Percentiles rank a stretch among this genome's conserved stretches.
These are phyloP conservation scores for Batrachochytrium dendrobatidis DNA, from an alignment of 371 early-diverging fungal species.

Conservation along the genomic window DNA sequence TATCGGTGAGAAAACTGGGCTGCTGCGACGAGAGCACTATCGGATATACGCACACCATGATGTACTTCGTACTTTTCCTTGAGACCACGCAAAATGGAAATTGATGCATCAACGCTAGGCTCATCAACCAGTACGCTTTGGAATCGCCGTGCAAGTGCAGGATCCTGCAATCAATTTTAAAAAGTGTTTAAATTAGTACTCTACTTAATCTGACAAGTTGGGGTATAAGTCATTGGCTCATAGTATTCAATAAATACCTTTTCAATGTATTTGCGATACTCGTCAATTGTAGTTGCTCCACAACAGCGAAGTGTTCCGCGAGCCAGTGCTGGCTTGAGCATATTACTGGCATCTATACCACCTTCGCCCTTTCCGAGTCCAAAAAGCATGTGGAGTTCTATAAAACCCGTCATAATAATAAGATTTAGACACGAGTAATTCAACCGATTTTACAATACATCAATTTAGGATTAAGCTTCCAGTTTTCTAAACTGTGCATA, in stretches of 20 bases:
- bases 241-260: slow-evolving; percentile 31
- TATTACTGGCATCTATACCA: slow-evolving; percentile 87
- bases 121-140: slow-evolving; percentile 68
- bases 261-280: slow-evolving; percentile 81
- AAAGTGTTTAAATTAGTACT: too few relatives aligned
- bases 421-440: not conserved
- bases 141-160: slow-evolving; percentile 84
- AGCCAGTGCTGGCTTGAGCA: slow-evolving; percentile 82
- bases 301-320: slow-evolving; percentile 71
- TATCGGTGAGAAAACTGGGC: slow-evolving; percentile 72
- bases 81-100: slow-evolving; percentile 75
- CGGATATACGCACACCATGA: slow-evolving; percentile 71
- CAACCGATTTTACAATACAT: not conserved
- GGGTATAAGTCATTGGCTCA: not conserved
- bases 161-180: slow-evolving; percentile 54
- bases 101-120: slow-evolving; percentile 70
- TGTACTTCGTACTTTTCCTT: slow-evolving; percentile 58
- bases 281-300: slow-evolving; percentile 80
- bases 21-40: slow-evolving; percentile 69
- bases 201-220: too few relatives aligned
- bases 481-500: too few relatives aligned
- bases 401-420: too few relatives aligned
- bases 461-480: too few relatives aligned
- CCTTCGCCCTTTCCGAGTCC: slow-evolving; percentile 70
- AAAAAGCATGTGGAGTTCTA: slow-evolving; percentile 84